Evolutionary conservation across 2,329 filamentous ascomycete genomes (phyloP).

Genomic region (Coniochaeta ligniaria): DNA sequence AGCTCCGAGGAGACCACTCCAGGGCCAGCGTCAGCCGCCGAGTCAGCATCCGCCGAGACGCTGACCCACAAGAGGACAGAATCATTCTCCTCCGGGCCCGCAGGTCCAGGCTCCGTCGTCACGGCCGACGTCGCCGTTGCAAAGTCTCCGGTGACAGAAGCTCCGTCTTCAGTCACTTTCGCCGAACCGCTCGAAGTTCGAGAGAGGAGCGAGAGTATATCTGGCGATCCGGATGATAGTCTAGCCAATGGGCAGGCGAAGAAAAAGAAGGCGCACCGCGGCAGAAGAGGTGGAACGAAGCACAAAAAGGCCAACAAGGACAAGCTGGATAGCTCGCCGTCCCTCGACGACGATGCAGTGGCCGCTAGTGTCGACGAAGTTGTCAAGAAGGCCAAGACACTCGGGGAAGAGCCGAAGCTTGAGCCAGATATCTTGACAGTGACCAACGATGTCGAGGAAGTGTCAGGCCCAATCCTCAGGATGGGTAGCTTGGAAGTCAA

Average conservation of each 20-base stretch:
- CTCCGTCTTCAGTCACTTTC: conserved; percentile 7
- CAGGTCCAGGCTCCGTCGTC: background rate
- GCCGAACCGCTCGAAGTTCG: conserved; percentile 10
- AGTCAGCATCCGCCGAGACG: background rate
- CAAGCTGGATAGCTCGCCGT: conserved; percentile 43
- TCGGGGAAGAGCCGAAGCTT: conserved; percentile 42
- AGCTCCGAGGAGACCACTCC: conserved; percentile 3
- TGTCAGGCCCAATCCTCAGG: conserved; percentile 51
- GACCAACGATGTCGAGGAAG: conserved; percentile 49
- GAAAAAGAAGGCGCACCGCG: conserved; percentile 64
- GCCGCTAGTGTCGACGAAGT: conserved; percentile 52
- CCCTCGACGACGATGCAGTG: conserved; percentile 36
- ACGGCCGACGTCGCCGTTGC: background rate
- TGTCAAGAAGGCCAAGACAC: conserved; percentile 50
- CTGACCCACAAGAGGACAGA: background rate
- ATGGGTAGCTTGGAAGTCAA: conserved; percentile 61
- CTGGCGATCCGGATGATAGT: background rate
- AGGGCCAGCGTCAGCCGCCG: background rate
- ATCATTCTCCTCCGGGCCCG: background rate
- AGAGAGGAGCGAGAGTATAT: background rate
- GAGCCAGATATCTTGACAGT: conserved; percentile 57
- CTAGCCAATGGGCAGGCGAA: conserved; percentile 40
- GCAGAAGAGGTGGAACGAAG: conserved; percentile 64
- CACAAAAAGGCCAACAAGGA: conserved; percentile 49
- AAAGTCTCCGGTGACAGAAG: background rate